A percentile compares a stretch with the other conserved stretches of the same genome.
Evolutionary conservation across 371 early-diverging fungal species (phyloP).

Genomic region (Mucor mucedo): DNA sequence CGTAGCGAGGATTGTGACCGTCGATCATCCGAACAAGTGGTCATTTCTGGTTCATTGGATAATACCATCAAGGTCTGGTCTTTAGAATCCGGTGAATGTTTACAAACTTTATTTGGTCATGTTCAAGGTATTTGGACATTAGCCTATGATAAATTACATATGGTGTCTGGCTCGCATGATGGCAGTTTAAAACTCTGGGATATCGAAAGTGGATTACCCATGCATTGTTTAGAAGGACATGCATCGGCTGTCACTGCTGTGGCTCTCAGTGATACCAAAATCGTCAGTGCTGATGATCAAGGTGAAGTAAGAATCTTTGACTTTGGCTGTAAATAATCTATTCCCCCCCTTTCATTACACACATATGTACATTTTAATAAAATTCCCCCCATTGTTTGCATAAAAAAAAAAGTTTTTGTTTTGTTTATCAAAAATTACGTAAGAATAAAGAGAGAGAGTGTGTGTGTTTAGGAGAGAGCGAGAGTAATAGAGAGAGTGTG

Average conservation of each 20-base stretch:
- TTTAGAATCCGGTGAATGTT: slow-evolving; percentile 73
- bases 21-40: slow-evolving; percentile 41
- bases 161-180: slow-evolving; percentile 89
- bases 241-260: slow-evolving; percentile 71
- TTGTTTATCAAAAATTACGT: background rate
- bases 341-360: background rate
- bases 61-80: slow-evolving; percentile 89
- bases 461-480: background rate
- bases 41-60: slow-evolving; percentile 86
- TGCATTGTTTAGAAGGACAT: slow-evolving; percentile 70
- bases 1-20: slow-evolving; percentile 7
- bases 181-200: slow-evolving; percentile 91
- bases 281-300: slow-evolving; percentile 83
- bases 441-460: background rate
- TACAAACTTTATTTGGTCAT: slow-evolving; percentile 86
- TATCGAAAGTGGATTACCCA: slow-evolving; percentile 74
- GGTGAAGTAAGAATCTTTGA: slow-evolving; percentile 79
- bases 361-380: background rate
- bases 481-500: background rate
- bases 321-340: slow-evolving; percentile 37
- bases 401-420: background rate
- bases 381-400: background rate
- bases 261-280: slow-evolving; percentile 80
- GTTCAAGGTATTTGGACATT: slow-evolving; percentile 85
- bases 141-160: slow-evolving; percentile 84